These are phyloP conservation scores for Neofusicoccum kwambonambiense DNA, from an alignment of 2,329 filamentous ascomycete species.

Conservation along the genomic window DNA sequence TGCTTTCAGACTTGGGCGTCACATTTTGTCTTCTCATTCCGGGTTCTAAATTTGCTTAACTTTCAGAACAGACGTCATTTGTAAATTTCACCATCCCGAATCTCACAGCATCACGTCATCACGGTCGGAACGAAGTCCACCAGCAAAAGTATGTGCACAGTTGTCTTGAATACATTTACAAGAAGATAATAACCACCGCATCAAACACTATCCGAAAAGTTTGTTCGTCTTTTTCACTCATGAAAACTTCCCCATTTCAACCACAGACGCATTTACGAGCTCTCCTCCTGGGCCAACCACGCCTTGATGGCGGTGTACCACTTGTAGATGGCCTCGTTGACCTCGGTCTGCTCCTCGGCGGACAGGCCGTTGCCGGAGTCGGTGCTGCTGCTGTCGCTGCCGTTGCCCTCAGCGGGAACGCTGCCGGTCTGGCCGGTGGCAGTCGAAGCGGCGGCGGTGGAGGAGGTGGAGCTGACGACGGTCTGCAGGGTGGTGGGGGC, in stretches of 20 bases:
- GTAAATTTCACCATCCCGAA: neutral
- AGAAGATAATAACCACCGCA: slow-evolving; percentile 4
- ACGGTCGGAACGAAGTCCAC: neutral
- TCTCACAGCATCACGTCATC: neutral
- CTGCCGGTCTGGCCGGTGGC: slow-evolving; percentile 12
- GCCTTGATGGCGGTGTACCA: neutral
- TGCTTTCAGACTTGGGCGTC: no score
- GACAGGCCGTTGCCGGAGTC: neutral
- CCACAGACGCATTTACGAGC: neutral
- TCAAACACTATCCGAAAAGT: neutral
- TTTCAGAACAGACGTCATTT: no score
- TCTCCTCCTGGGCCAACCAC: neutral
- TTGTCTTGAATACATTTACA: slow-evolving; percentile 16
- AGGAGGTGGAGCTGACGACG: neutral
- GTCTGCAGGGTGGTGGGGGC: slow-evolving; percentile 10
- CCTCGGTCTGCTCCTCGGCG: slow-evolving; percentile 2
- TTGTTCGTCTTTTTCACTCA: neutral
- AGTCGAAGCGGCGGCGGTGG: neutral
- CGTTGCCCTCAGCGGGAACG: neutral
- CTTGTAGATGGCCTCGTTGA: neutral
- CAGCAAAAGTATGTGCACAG: neutral
- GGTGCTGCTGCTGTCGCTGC: neutral
- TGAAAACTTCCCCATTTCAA: neutral
- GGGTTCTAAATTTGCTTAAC: no score
- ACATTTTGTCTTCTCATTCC: no score